These are phyloP conservation scores for Hsuehochloa calcarea DNA, from an alignment of 176 grass and related monocot species.

Conservation along the genomic window DNA sequence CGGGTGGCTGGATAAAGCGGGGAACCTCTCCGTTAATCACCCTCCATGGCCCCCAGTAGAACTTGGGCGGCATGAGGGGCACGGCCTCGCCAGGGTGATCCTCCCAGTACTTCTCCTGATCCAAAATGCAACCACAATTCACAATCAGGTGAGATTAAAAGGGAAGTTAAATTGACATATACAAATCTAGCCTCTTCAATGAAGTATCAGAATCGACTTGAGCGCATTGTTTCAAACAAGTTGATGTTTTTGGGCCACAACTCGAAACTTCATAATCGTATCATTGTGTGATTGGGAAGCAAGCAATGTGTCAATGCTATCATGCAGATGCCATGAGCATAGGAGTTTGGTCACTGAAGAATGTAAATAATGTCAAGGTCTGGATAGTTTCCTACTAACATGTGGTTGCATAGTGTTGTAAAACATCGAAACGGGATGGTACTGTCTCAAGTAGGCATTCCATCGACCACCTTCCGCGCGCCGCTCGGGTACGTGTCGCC, in stretches of 20 bases:
- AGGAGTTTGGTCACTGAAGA: not conserved
- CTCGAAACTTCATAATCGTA: not conserved
- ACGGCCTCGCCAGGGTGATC: slow-evolving; percentile 85
- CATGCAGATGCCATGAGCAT: not conserved
- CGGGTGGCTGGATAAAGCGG: slow-evolving; percentile 40
- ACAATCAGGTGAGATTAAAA: not conserved
- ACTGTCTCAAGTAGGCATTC: slow-evolving; percentile 19
- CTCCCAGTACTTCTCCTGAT: slow-evolving; percentile 94
- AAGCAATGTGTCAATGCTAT: not conserved
- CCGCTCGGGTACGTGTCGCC: not conserved
- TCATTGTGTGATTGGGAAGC: not conserved
- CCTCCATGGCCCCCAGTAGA: slow-evolving; percentile 98
- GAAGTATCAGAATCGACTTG: not conserved
- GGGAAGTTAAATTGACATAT: not conserved
- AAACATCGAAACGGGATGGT: not conserved
- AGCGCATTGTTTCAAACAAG: not conserved
- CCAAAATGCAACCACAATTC: slow-evolving; percentile 11
- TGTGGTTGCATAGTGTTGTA: not conserved
- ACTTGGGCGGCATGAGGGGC: slow-evolving; percentile 91
- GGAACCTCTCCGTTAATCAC: slow-evolving; percentile 69
- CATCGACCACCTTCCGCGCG: slow-evolving; percentile 7
- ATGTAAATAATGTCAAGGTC: not conserved
- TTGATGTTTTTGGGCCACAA: not conserved
- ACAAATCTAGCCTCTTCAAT: not conserved
- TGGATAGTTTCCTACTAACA: not conserved